These are phyloP conservation scores for Sclerotinia sclerotiorum DNA, from an alignment of 2,329 filamentous ascomycete species.

Conservation along the genomic window DNA sequence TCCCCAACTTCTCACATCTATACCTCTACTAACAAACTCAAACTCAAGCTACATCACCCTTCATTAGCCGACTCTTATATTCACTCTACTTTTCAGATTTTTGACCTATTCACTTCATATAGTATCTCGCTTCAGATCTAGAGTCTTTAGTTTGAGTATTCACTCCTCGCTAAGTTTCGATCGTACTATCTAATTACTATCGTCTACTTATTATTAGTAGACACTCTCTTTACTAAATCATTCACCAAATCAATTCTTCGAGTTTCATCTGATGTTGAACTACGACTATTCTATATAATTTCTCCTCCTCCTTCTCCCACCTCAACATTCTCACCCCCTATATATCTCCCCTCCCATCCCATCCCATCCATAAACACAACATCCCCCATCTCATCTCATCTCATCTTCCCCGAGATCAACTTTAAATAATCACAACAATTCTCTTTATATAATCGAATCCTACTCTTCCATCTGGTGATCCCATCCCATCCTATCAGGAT, in stretches of 20 bases:
- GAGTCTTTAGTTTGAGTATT: background rate
- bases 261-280: no score
- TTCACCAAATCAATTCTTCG: no score
- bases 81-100: no score
- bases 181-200: background rate
- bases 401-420: background rate
- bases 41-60: background rate
- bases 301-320: no score
- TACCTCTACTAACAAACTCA: background rate
- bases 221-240: no score
- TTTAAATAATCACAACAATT: background rate
- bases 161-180: background rate
- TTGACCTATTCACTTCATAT: rapidly evolving
- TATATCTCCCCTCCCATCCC: background rate
- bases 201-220: background rate
- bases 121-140: background rate
- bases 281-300: no score
- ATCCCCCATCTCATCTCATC: no score
- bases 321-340: no score
- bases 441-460: no score
- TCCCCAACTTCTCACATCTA: background rate
- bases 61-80: rapidly evolving
- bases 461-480: background rate
- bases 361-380: background rate
- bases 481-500: background rate